Conservation (phyloP, 2,329 filamentous ascomycete species). For the Pseudogymnoascus pannorum region DNA sequence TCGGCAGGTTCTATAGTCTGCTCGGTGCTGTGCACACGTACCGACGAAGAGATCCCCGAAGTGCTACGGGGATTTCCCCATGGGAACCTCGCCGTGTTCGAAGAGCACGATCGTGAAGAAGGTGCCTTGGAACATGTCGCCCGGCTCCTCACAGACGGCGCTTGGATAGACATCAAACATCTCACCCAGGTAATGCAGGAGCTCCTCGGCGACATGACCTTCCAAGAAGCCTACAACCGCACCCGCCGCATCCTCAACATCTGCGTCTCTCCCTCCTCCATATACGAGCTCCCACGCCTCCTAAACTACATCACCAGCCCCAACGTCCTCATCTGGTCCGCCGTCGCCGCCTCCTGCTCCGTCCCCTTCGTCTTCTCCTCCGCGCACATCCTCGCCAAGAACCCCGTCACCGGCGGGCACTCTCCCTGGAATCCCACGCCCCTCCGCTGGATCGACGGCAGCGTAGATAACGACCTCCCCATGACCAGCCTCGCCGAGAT, state of each 20-base stretch:
- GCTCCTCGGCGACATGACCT: slow-evolving; percentile 82
- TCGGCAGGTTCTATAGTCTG: slow-evolving; percentile 65
- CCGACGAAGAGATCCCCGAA: slow-evolving; percentile 54
- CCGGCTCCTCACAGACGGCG: slow-evolving; percentile 71
- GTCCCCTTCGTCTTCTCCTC: slow-evolving; percentile 81
- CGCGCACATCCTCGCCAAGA: slow-evolving; percentile 73
- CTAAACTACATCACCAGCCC: slow-evolving; percentile 91
- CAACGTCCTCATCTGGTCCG: slow-evolving; percentile 93
- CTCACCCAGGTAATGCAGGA: slow-evolving; percentile 73
- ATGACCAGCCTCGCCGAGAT: slow-evolving; percentile 86
- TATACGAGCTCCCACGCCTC: slow-evolving; percentile 79
- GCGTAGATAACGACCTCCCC: slow-evolving; percentile 87
- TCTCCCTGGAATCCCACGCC: slow-evolving; percentile 80
- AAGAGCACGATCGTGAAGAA: slow-evolving; percentile 49
- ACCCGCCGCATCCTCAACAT: slow-evolving; percentile 89
- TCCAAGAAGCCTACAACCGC: slow-evolving; percentile 93
- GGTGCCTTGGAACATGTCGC: slow-evolving; percentile 61
- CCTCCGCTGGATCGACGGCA: slow-evolving; percentile 87
- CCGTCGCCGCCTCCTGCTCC: slow-evolving; percentile 91
- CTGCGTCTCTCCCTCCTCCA: slow-evolving; percentile 78
- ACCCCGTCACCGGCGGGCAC: slow-evolving; percentile 69
- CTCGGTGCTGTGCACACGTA: slow-evolving; percentile 55
- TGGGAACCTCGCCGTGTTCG: slow-evolving; percentile 58
- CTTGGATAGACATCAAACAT: slow-evolving; percentile 78
- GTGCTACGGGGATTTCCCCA: slow-evolving; percentile 53